Percentiles rank a stretch among this genome's conserved stretches.
Evolutionary conservation across 192 early-diverging fungal genomes (phyloP).

Genomic region (Backusella mclennaniae): DNA sequence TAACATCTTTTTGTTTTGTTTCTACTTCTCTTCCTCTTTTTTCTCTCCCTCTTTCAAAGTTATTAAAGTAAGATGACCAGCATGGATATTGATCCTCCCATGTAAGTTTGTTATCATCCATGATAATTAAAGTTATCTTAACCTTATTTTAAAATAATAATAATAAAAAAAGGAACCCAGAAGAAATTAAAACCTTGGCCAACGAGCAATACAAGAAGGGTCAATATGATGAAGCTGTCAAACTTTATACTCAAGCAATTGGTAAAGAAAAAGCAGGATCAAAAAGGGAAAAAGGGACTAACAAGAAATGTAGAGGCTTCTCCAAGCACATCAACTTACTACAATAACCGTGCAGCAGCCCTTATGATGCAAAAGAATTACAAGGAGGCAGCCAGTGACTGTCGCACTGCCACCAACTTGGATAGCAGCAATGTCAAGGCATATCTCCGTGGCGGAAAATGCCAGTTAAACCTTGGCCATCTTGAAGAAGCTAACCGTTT

Average conservation of each 20-base stretch:
- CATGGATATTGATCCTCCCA: constrained; percentile 1
- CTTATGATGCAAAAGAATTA: constrained; percentile 65
- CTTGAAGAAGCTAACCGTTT: constrained; percentile 54
- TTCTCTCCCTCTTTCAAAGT: background rate
- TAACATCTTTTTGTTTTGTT: constrained; percentile 3
- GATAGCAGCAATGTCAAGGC: constrained; percentile 67
- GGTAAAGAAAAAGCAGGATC: constrained; percentile 35
- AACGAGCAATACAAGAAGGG: constrained; percentile 71
- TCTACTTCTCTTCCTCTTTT: background rate
- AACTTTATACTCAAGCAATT: constrained; percentile 69
- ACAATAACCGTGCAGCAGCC: constrained; percentile 80
- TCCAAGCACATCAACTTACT: constrained; percentile 63
- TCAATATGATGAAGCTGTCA: constrained; percentile 64
- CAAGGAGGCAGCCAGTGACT: constrained; percentile 62
- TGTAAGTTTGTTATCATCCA: background rate
- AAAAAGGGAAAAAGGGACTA: background rate
- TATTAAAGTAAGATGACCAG: background rate
- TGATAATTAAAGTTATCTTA: background rate
- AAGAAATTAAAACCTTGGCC: constrained; percentile 66
- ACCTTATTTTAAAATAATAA: background rate
- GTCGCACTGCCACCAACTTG: constrained; percentile 51
- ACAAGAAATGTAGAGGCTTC: constrained; percentile 41
- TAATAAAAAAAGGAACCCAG: constrained; percentile 41
- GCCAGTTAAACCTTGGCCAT: constrained; percentile 68
- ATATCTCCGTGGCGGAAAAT: constrained; percentile 69